Evolutionary conservation across 2,329 filamentous ascomycete species (phyloP).

Genomic region (Botryotinia convoluta): DNA sequence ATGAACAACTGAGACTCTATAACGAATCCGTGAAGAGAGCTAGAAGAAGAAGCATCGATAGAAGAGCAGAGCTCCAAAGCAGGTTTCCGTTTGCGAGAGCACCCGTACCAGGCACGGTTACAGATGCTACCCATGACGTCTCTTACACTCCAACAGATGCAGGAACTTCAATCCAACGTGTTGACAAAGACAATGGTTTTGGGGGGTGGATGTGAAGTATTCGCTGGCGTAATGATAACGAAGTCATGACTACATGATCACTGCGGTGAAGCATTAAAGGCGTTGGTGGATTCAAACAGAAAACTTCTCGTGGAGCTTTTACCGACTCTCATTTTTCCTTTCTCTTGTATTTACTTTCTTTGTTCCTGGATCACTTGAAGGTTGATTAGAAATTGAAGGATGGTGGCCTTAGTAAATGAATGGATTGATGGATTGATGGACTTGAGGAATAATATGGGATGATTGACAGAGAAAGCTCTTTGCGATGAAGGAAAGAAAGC

Average conservation of each 20-base stretch:
- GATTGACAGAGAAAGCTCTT: background rate
- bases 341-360: background rate
- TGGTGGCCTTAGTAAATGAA: constrained; percentile 41
- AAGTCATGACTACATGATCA: background rate
- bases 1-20: background rate
- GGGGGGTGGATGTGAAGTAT: background rate
- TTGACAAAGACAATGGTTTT: background rate
- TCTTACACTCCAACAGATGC: background rate
- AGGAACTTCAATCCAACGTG: background rate
- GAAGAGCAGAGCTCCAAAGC: background rate
- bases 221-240: background rate
- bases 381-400: background rate
- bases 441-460: background rate
- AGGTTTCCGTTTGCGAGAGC: background rate
- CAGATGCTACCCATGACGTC: background rate
- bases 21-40: background rate
- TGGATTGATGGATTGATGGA: background rate
- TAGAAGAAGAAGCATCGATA: background rate
- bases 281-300: background rate
- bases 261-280: background rate
- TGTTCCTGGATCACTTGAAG: background rate
- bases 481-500: background rate
- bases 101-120: background rate
- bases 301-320: background rate
- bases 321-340: too few relatives aligned